Conservation (phyloP, 805 yeast species). For the Saccharomycopsis guyanensis region DNA sequence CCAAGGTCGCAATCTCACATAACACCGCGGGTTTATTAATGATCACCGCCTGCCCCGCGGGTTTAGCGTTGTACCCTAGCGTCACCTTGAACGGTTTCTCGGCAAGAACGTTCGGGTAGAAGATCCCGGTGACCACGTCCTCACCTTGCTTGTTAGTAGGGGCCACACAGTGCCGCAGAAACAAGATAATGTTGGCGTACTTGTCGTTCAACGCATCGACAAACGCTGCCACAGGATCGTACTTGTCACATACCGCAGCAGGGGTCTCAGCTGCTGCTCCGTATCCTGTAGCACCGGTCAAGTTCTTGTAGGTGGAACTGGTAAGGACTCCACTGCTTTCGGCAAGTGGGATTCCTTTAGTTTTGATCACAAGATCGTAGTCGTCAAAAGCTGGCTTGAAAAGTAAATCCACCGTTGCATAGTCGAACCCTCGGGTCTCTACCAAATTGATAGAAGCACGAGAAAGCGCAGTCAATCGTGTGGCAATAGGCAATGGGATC, state of each 20-base stretch:
- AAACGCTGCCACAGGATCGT: constrained; percentile 56
- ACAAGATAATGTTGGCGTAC: constrained; percentile 59
- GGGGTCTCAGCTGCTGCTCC: constrained; percentile 25
- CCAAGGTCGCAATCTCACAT: constrained; percentile 59
- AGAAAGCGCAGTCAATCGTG: constrained; percentile 81
- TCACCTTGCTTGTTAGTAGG: constrained; percentile 48
- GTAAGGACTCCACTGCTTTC: constrained; percentile 51
- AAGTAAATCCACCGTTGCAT: constrained; percentile 41
- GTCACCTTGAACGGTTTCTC: constrained; percentile 73
- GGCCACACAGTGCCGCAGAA: constrained; percentile 52
- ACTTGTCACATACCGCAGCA: constrained; percentile 36
- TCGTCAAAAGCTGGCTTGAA: constrained; percentile 81
- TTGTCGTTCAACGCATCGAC: constrained; percentile 53
- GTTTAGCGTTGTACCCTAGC: constrained; percentile 64
- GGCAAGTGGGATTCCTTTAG: constrained; percentile 38
- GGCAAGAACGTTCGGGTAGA: constrained; percentile 56
- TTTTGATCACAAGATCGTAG: constrained; percentile 69
- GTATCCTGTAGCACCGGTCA: constrained; percentile 25
- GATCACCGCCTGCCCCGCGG: constrained; percentile 42
- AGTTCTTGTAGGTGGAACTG: constrained; percentile 51
- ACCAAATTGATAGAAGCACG: constrained; percentile 60
- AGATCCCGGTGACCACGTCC: constrained; percentile 70
- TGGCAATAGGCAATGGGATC: constrained; percentile 65
- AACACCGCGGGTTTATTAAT: constrained; percentile 68
- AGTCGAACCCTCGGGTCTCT: constrained; percentile 36